Base-by-base conservation (phyloP, 345 rosid genomes). In the Boechera divaricarpa region DNA sequence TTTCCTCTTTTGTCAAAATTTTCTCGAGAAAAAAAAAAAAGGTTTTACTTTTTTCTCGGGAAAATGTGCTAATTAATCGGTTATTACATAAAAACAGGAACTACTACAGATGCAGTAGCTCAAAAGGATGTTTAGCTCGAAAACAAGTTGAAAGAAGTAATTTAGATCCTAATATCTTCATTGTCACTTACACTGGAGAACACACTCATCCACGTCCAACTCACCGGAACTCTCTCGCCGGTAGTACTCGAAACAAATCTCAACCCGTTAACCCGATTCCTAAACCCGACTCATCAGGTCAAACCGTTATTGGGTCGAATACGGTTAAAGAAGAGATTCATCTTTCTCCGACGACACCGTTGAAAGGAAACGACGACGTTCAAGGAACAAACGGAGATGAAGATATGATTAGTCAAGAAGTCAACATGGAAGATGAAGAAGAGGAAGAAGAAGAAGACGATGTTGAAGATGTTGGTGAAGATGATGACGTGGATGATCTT, bases 181-280 rank as follows among this genome's bases (percentile, higher is more conserved):
- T 85, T 44, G 86, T 94, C 13, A 88, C 87, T 63, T 94, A 87
- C 84, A 84, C 97, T 49, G 97, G 97, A 45, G 98, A 94, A 28
- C 98, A 94, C 79, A 83, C 81, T 45, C 98, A 94, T 71, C 97
- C 98, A 28, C 89, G 81, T 29, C 97, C 98, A 0, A 86, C 91
- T 33, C 97, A 94, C 82, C 89, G 95, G 77, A 92, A 89, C 81
- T 90, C 98, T 21, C 95, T 94, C 26, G 97, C 97, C 26, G 97
- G 98, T 2, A 94, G 90, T 31, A 88, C 94, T 12, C 83, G 98
- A 10, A 86, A 74, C 82, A 91, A 89, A 71, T 86, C 52, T 41
- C 75, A 56, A 32, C 73, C 33, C 79, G 61, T 58, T 70, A 76
- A 69, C 70, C 82, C 41, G 51, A 44, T 57, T 42, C 72, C 75